These are phyloP conservation scores for Stephanodiscus minutulus DNA, from an alignment of 108 stramenopile genomes.

Conservation along the genomic window DNA sequence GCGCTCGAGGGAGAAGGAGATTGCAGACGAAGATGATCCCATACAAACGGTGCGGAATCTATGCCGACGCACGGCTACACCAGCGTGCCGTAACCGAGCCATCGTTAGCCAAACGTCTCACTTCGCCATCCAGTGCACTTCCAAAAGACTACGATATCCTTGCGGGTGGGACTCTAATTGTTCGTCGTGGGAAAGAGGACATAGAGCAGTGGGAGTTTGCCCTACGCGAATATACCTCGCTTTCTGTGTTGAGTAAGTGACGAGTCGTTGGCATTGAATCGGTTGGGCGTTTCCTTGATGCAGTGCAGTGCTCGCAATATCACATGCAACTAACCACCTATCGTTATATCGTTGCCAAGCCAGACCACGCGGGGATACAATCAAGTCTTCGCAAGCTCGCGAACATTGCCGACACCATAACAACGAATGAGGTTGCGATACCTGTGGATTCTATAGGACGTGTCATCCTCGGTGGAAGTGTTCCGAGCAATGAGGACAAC, in stretches of 20 bases:
- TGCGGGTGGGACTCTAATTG: conserved; percentile 60
- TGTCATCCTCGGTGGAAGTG: conserved; percentile 45
- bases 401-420: conserved; percentile 59
- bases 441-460: conserved; percentile 51
- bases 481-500: conserved; percentile 29
- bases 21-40: conserved; percentile 21
- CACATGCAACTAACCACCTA: not conserved
- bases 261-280: not conserved
- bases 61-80: conserved; percentile 19
- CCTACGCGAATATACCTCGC: conserved; percentile 61
- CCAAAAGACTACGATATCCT: conserved; percentile 23
- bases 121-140: conserved; percentile 15
- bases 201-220: conserved; percentile 57
- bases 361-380: conserved; percentile 54
- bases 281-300: not conserved
- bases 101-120: conserved; percentile 9
- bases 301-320: not conserved
- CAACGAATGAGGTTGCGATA: conserved; percentile 60
- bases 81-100: conserved; percentile 24
- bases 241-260: conserved; percentile 53
- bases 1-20: not conserved
- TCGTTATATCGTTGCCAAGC: not conserved
- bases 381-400: conserved; percentile 54
- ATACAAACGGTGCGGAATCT: conserved; percentile 47
- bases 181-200: conserved; percentile 59